Percentiles rank a stretch among this genome's conserved stretches.
Conservation (phyloP, 495 filamentous ascomycete genomes). For the Corynascus novoguineensis region DNA sequence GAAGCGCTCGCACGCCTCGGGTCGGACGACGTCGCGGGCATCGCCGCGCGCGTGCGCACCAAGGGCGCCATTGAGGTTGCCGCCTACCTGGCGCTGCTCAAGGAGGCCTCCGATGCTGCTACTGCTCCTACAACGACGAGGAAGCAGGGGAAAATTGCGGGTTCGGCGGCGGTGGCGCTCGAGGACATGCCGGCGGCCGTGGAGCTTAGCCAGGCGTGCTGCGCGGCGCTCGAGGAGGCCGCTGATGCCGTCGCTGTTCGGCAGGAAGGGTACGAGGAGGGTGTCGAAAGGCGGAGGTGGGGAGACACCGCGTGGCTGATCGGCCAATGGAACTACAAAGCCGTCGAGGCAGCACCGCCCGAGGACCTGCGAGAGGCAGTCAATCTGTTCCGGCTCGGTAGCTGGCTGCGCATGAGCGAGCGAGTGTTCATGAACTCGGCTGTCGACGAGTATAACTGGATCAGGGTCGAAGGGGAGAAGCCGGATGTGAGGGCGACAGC, state of each 20-base stretch:
- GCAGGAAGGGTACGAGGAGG: slow-evolving; percentile 53
- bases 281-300: slow-evolving; percentile 49
- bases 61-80: slow-evolving; percentile 72
- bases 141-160: too few relatives aligned
- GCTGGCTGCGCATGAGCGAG: slow-evolving; percentile 60
- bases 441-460: slow-evolving; percentile 62
- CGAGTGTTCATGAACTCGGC: slow-evolving; percentile 74
- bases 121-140: too few relatives aligned
- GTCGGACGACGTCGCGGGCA: slow-evolving; percentile 50
- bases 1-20: slow-evolving; percentile 57
- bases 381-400: slow-evolving; percentile 49
- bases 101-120: slow-evolving; percentile 35
- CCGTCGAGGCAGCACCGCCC: slow-evolving; percentile 16
- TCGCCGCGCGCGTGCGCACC: slow-evolving; percentile 58
- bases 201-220: slow-evolving; percentile 65
- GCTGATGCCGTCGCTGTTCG: slow-evolving; percentile 55
- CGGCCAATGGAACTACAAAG: neutral
- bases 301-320: slow-evolving; percentile 21
- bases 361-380: neutral
- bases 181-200: slow-evolving; percentile 63
- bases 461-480: slow-evolving; percentile 39
- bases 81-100: slow-evolving; percentile 59
- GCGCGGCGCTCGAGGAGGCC: slow-evolving; percentile 58
- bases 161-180: slow-evolving; percentile 15
- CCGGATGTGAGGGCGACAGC: slow-evolving; percentile 64